Conservation (phyloP, 2,329 filamentous ascomycete species). For the Emmonsiellopsis sp. region DNA sequence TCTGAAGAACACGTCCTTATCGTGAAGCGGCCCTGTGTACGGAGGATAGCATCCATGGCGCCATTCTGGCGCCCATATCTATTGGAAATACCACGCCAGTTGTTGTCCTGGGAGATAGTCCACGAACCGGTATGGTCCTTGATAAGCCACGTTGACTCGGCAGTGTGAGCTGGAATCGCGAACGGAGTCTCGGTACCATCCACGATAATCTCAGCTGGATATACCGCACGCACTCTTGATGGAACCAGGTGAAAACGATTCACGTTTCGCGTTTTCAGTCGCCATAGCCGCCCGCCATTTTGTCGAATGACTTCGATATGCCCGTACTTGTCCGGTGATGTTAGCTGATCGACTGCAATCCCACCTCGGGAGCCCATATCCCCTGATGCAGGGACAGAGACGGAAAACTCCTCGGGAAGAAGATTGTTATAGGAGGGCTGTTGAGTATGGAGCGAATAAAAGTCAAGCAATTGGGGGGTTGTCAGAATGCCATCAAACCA, state of each 20-base stretch:
- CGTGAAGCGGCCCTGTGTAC: constrained; percentile 36
- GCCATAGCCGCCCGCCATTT: constrained; percentile 20
- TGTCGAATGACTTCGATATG: constrained; percentile 33
- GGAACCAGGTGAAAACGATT: constrained; percentile 27
- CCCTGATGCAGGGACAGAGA: constrained; percentile 43
- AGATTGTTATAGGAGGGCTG: constrained; percentile 1
- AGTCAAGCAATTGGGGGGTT: constrained; percentile 38
- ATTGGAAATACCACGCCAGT: constrained; percentile 19
- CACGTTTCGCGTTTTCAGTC: constrained; percentile 35
- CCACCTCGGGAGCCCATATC: constrained; percentile 45
- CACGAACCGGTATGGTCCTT: constrained; percentile 14
- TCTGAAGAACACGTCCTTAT: constrained; percentile 16
- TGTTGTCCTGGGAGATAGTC: constrained; percentile 12
- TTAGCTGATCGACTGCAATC: constrained; percentile 41
- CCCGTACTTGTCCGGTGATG: constrained; percentile 42
- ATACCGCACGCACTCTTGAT: not conserved
- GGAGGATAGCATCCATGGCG: constrained; percentile 44
- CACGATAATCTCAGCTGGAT: constrained; percentile 13
- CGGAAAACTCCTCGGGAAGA: constrained; percentile 31
- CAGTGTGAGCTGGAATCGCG: constrained; percentile 6
- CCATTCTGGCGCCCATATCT: constrained; percentile 43
- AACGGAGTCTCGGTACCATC: constrained; percentile 13
- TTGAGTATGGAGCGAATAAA: constrained; percentile 32
- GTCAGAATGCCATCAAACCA: constrained; percentile 50
- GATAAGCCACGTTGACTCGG: constrained; percentile 17